Conservation (phyloP, 108 stramenopile species). For the Pseudonitzschia pungens region DNA sequence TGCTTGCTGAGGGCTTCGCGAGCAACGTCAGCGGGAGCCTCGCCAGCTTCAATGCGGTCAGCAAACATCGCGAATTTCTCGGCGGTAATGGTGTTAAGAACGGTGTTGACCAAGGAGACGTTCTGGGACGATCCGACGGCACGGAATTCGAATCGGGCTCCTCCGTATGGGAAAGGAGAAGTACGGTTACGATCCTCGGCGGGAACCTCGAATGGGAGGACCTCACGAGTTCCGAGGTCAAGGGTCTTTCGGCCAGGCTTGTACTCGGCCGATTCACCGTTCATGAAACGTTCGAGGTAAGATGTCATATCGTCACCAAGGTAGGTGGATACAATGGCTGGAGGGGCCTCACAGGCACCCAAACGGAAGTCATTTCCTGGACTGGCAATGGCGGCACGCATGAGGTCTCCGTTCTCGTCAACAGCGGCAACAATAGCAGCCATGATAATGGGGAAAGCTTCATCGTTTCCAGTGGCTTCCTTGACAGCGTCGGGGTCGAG, state of each 20-base stretch:
- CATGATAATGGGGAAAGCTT: conserved; percentile 91
- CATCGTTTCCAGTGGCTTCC: conserved; percentile 65
- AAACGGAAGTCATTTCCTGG: conserved; percentile 97
- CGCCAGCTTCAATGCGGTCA: conserved; percentile 87
- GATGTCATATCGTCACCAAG: conserved; percentile 90
- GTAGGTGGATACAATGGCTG: conserved; percentile 94
- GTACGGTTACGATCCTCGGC: conserved; percentile 96
- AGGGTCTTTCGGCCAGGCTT: conserved; percentile 72
- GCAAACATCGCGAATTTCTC: conserved; percentile 89
- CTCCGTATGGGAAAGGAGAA: conserved; percentile 96
- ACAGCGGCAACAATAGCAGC: conserved; percentile 89
- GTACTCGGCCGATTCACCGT: conserved; percentile 71
- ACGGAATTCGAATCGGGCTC: conserved; percentile 95
- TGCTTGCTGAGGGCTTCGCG: conserved; percentile 79
- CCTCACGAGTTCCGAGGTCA: conserved; percentile 75
- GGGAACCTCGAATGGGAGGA: conserved; percentile 87
- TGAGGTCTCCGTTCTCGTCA: conserved; percentile 93
- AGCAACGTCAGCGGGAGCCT: conserved; percentile 63
- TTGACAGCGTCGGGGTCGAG: conserved; percentile 68
- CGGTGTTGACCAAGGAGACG: conserved; percentile 91
- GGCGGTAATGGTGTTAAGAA: conserved; percentile 91
- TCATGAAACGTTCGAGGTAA: conserved; percentile 83
- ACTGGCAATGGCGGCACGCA: conserved; percentile 89
- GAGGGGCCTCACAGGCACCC: conserved; percentile 95
- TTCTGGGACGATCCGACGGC: conserved; percentile 95